Conservation (phyloP, 2,329 filamentous ascomycete genomes). For the Aspergillus sp. region DNA sequence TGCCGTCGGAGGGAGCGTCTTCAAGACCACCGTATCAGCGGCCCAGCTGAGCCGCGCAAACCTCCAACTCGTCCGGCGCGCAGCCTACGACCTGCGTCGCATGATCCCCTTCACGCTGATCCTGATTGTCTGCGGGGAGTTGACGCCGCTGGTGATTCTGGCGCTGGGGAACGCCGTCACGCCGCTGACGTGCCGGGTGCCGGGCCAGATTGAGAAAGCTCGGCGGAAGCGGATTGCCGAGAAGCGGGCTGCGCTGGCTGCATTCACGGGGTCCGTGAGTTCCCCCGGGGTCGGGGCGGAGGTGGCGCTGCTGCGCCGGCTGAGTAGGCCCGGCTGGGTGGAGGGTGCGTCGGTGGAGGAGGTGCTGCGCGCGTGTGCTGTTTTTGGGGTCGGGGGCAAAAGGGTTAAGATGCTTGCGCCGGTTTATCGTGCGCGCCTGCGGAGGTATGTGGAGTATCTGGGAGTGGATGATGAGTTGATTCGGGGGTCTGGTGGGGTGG, state of each 20-base stretch:
- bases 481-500: conserved; percentile 58
- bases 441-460: conserved; percentile 60
- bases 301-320: conserved; percentile 28
- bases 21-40: conserved; percentile 12
- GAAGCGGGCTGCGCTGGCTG: conserved; percentile 24
- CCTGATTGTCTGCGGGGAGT: conserved; percentile 76
- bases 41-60: conserved; percentile 58
- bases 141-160: conserved; percentile 76
- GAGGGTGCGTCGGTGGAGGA: conserved; percentile 18
- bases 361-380: conserved; percentile 34
- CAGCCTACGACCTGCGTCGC: conserved; percentile 69
- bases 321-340: conserved; percentile 20
- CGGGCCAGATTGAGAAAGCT: conserved; percentile 64
- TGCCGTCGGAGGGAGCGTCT: conserved; percentile 4
- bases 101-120: conserved; percentile 76
- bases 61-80: conserved; percentile 68
- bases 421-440: conserved; percentile 55
- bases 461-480: conserved; percentile 70
- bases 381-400: conserved; percentile 1
- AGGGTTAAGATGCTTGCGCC: neutral
- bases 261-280: conserved; percentile 2
- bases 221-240: conserved; percentile 51
- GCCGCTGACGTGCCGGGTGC: conserved; percentile 79
- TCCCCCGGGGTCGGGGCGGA: conserved; percentile 19
- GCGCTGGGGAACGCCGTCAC: conserved; percentile 66